Base-by-base conservation (phyloP, 208 protist species). In the Tritrichomonas musculus region DNA sequence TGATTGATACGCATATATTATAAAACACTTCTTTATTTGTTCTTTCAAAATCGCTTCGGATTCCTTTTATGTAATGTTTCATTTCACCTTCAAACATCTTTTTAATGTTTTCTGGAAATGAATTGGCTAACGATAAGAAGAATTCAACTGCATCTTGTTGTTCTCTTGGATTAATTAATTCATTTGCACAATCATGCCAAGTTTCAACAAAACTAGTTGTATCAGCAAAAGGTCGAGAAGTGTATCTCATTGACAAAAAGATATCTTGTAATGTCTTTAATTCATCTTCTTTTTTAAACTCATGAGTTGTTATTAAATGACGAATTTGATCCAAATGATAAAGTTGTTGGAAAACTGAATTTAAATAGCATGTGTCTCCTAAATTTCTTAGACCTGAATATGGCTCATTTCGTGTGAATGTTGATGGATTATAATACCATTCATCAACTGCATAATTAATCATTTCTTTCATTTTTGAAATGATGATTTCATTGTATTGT, bases 111-210 rank as follows among this genome's bases (percentile, higher is more conserved):
- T 47, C 30, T 39, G 77, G 77, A 3, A 88, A 39, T n/a, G 0
- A 1, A 39, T 50, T 47, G 0, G 57, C 11, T 17, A 88, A 88
- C 5, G 9, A 33, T 39, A 44, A 36, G 20, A 53, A 88, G 25
- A 88, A 88, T 39, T 88, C 77, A 57, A 88, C 41, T 47, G 77
- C 77, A 88, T 88, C 77, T 60, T 88, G 77, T 88, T 88, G 77
- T 57, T 88, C 77, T 20, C 13, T 20, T 88, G 77, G 41, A 88
- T 88, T 88, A 3, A 88, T 22, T 22, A 22, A 22, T 60, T 5
- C 5, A 17, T 60, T 5, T 22, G 5, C 17, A 5, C 53, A 60
- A 60, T 17, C 53, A 17, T 17, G 53, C 53, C 53, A 60, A 22
- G 17, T 17, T 5, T 60, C 5, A 60, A 60, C 17, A 60, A 60